Evolutionary conservation across 257 asterid genomes (phyloP).

Genomic region (Leonotis leonurus): DNA sequence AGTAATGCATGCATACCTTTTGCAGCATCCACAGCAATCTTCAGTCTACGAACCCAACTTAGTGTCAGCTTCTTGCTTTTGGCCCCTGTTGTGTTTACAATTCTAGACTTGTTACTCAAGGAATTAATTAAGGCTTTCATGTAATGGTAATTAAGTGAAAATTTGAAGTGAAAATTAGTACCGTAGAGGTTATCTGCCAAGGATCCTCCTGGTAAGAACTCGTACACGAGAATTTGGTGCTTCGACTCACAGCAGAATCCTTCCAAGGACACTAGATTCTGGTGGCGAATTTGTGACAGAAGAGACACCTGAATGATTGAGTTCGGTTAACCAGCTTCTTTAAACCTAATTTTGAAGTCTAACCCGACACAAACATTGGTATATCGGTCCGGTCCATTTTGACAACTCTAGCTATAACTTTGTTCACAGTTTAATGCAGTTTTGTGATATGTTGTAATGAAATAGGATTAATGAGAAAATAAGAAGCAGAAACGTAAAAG

Average conservation of each 20-base stretch:
- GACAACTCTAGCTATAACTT: too few species aligned
- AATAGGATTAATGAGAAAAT: too few species aligned
- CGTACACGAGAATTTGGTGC: conserved; percentile 90
- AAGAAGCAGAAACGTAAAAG: too few species aligned
- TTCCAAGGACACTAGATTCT: conserved; percentile 70
- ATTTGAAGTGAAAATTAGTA: too few species aligned
- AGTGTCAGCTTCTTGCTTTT: conserved; percentile 60
- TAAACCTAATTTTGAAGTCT: background rate
- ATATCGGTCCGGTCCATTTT: too few species aligned
- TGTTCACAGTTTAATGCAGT: too few species aligned
- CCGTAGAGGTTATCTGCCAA: conserved; percentile 84
- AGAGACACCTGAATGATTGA: conserved; percentile 56
- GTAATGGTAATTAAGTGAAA: too few species aligned
- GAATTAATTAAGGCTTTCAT: background rate
- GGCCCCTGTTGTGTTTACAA: conserved; percentile 40
- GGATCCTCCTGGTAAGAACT: conserved; percentile 78
- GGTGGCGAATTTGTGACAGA: conserved; percentile 71
- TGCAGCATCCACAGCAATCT: conserved; percentile 88
- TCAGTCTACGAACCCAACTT: conserved; percentile 88
- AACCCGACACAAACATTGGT: too few species aligned
- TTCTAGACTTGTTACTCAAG: background rate
- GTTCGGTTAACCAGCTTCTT: background rate
- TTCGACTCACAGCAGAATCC: conserved; percentile 86
- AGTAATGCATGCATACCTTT: conserved; percentile 61
- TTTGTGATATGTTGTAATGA: too few species aligned